A percentile compares a stretch with the other conserved stretches of the same genome.
Conservation (phyloP, 2,329 filamentous ascomycete genomes). For the Cryphonectria radicalis region DNA sequence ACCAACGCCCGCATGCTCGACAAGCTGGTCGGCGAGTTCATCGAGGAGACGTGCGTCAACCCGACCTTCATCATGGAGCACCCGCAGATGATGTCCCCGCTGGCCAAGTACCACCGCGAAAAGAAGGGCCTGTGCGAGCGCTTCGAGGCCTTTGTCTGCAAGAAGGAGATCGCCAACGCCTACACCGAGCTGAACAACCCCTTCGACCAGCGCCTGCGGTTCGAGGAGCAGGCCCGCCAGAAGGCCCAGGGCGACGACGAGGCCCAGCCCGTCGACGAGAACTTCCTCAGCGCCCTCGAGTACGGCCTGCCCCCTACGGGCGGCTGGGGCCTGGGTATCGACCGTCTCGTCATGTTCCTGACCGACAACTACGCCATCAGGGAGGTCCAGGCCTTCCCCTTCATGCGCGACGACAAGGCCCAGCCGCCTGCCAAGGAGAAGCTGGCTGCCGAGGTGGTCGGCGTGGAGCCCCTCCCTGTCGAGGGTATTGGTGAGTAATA, state of each 20-base stretch:
- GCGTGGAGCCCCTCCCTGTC: slow-evolving; percentile 40
- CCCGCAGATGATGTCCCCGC: slow-evolving; percentile 85
- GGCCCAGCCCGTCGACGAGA: slow-evolving; percentile 94
- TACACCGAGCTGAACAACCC: slow-evolving; percentile 87
- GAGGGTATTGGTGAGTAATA: slow-evolving; percentile 42
- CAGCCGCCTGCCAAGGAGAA: slow-evolving; percentile 51
- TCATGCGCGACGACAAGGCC: slow-evolving; percentile 86
- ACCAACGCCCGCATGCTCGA: slow-evolving; percentile 97
- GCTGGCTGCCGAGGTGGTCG: slow-evolving; percentile 42
- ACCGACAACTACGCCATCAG: slow-evolving; percentile 96
- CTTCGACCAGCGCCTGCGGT: slow-evolving; percentile 88
- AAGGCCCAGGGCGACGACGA: slow-evolving; percentile 98
- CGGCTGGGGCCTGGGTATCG: slow-evolving; percentile 96
- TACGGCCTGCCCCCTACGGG: slow-evolving; percentile 91
- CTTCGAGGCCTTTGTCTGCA: slow-evolving; percentile 96
- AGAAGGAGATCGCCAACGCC: slow-evolving; percentile 95
- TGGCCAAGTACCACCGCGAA: slow-evolving; percentile 91
- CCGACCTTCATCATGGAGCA: slow-evolving; percentile 88
- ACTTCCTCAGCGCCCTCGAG: slow-evolving; percentile 41
- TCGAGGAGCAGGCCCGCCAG: slow-evolving; percentile 93
- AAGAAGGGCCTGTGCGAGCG: slow-evolving; percentile 88
- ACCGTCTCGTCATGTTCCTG: slow-evolving; percentile 93
- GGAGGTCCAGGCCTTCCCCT: slow-evolving; percentile 94
- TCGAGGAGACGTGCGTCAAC: slow-evolving; percentile 92
- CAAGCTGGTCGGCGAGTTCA: slow-evolving; percentile 90